Conservation (phyloP, 2,329 filamentous ascomycete genomes). For the Curvularia sp. region DNA sequence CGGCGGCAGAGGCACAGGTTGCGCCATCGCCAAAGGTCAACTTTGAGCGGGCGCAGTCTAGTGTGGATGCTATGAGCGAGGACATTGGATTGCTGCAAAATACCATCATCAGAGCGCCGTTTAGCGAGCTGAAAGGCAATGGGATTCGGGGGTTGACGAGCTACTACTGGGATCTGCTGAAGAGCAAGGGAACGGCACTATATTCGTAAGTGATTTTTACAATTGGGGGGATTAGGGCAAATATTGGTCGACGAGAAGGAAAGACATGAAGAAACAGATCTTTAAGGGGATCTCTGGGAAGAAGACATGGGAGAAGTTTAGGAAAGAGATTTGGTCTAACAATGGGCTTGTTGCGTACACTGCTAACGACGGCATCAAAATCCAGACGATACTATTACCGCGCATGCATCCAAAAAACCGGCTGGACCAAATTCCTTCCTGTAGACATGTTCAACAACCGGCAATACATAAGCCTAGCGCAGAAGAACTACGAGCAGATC, state of each 20-base stretch:
- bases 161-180: slow-evolving; percentile 32
- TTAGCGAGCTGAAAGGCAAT: slow-evolving; percentile 19
- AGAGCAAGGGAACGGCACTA: slow-evolving; percentile 22
- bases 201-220: slow-evolving; percentile 26
- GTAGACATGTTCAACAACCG: slow-evolving; percentile 21
- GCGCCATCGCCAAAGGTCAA: slow-evolving; percentile 22
- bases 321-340: not conserved
- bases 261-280: not conserved
- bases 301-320: not conserved
- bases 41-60: slow-evolving; percentile 9
- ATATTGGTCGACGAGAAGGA: not conserved
- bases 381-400: slow-evolving; percentile 26
- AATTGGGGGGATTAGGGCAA: not conserved
- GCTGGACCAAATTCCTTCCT: slow-evolving; percentile 21
- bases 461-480: slow-evolving; percentile 52
- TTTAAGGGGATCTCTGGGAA: no score
- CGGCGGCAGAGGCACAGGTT: slow-evolving; percentile 11
- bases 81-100: slow-evolving; percentile 36
- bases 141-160: slow-evolving; percentile 15
- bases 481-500: slow-evolving; percentile 67
- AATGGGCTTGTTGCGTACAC: not conserved
- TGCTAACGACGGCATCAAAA: slow-evolving; percentile 8
- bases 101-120: slow-evolving; percentile 28
- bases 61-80: slow-evolving; percentile 22
- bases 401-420: slow-evolving; percentile 23